phyloP scores from a whole-genome alignment of 192 early-diverging fungal genomes.

The Umbelopsis sp. region DNA sequence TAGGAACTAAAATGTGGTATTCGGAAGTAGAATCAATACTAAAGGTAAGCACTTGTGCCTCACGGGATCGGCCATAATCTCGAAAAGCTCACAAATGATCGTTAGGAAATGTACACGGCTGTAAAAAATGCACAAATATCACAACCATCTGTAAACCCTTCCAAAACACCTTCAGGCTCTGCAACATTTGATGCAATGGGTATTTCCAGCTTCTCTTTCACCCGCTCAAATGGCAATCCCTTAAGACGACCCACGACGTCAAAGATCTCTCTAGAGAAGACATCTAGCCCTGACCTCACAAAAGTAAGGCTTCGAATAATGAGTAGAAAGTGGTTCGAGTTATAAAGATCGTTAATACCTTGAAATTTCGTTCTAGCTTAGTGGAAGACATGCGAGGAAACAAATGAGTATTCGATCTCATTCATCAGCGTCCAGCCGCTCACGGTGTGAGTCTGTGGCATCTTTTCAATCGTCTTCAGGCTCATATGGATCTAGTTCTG shows the following conservation, averaged over 20 bases:
- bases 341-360: neutral
- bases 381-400: neutral
- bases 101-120: constrained; percentile 36
- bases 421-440: constrained; percentile 5
- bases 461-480: constrained; percentile 21
- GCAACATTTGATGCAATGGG: neutral
- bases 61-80: too few relatives aligned
- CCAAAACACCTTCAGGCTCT: neutral
- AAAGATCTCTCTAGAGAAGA: neutral
- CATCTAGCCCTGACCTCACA: neutral
- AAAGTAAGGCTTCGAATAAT: neutral
- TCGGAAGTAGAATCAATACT: constrained; percentile 1
- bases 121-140: constrained; percentile 34
- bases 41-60: neutral
- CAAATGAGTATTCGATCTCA: neutral
- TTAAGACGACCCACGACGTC: neutral
- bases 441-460: constrained; percentile 19
- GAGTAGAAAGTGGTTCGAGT: neutral
- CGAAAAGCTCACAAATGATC: neutral
- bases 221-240: neutral
- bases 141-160: constrained; percentile 18
- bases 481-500: constrained; percentile 13
- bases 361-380: neutral
- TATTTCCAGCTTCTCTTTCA: neutral
- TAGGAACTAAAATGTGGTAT: constrained; percentile 1